A percentile compares a stretch with the other conserved stretches of the same genome.
phyloP scores from a whole-genome alignment of 176 grass and related monocot genomes.

The Sorghum bicolor region DNA sequence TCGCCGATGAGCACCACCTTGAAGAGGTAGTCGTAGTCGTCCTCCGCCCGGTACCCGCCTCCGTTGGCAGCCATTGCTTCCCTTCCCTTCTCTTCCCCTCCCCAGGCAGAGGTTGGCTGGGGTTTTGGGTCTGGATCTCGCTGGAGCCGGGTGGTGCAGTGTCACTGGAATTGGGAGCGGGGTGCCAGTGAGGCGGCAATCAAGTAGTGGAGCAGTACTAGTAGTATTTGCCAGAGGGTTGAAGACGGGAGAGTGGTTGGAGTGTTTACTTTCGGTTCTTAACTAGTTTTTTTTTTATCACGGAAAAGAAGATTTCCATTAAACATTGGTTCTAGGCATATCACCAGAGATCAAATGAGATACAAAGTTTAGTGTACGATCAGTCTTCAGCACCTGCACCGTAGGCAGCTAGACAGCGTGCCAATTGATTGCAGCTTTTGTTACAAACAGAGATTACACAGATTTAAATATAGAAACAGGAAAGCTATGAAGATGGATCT shows the following conservation, averaged over 20 bases:
- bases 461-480: too few relatives aligned
- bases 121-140: conserved; percentile 34
- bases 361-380: too few relatives aligned
- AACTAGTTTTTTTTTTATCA: background rate
- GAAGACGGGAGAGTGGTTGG: conserved; percentile 2
- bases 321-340: too few relatives aligned
- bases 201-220: background rate
- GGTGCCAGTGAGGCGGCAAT: conserved; percentile 1
- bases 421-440: too few relatives aligned
- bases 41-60: conserved; percentile 73
- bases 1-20: conserved; percentile 96
- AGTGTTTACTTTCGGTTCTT: conserved; percentile 2
- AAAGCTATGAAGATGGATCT: too few relatives aligned
- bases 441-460: too few relatives aligned
- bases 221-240: background rate
- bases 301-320: background rate
- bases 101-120: background rate
- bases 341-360: too few relatives aligned
- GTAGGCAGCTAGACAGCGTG: too few relatives aligned
- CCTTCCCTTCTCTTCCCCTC: background rate
- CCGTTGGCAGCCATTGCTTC: conserved; percentile 38
- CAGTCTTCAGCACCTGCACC: too few relatives aligned
- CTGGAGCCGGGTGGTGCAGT: conserved; percentile 11
- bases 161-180: conserved; percentile 22
- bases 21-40: conserved; percentile 98